A percentile compares a stretch with the other conserved stretches of the same genome.
Evolutionary conservation across 2,329 filamentous ascomycete species (phyloP).

Genomic region (Exophiala xenobiotica): DNA sequence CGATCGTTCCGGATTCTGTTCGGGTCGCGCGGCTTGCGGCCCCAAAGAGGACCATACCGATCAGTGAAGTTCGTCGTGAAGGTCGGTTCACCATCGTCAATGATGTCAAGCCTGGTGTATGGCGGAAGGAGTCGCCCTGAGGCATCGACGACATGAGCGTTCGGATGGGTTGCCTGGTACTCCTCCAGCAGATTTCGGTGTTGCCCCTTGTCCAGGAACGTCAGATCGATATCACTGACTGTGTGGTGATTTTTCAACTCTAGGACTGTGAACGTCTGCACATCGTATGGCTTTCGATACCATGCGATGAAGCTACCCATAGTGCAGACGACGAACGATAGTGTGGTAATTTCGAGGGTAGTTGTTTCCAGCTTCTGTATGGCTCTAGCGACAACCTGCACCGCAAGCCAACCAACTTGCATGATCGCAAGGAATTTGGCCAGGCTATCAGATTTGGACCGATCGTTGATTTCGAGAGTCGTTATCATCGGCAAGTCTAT

Average conservation of each 20-base stretch:
- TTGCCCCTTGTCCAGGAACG: not conserved
- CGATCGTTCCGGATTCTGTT: constrained; percentile 15
- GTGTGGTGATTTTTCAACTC: constrained; percentile 3
- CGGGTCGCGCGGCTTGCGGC: constrained; percentile 8
- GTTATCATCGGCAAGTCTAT: constrained; percentile 9
- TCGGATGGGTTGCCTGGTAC: constrained; percentile 13
- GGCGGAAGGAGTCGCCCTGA: constrained; percentile 5
- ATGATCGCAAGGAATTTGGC: constrained; percentile 31
- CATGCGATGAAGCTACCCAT: constrained; percentile 25
- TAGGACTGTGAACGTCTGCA: constrained; percentile 15
- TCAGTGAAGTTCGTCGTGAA: constrained; percentile 9
- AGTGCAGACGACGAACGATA: constrained; percentile 31
- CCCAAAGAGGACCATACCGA: constrained; percentile 6
- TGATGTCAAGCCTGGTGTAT: constrained; percentile 14
- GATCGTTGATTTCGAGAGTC: constrained; percentile 12
- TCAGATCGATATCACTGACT: constrained; percentile 10
- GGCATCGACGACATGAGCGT: constrained; percentile 4
- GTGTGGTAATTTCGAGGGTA: constrained; percentile 29
- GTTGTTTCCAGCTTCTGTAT: constrained; percentile 31
- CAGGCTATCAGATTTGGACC: constrained; percentile 24
- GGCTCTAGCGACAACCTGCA: constrained; percentile 28
- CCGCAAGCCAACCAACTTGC: constrained; percentile 31
- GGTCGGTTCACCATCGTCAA: constrained; percentile 11
- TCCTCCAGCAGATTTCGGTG: constrained; percentile 10
- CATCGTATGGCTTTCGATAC: constrained; percentile 30